phyloP scores from a whole-genome alignment of 805 yeast genomes.

The Nematodospora valgi region DNA sequence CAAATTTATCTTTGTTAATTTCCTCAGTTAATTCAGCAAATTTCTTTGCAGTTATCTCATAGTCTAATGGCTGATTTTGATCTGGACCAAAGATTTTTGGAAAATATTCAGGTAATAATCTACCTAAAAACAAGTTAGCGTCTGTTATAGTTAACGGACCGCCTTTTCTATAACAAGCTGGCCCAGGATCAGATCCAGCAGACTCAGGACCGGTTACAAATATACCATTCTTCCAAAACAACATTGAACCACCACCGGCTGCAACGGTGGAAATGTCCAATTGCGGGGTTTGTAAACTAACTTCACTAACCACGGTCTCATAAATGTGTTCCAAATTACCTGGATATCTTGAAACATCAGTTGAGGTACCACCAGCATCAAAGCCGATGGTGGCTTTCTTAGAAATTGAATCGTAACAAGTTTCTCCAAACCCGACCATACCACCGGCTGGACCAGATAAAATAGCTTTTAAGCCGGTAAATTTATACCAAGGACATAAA shows the following conservation, averaged over 20 bases:
- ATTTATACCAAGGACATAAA: conserved; percentile 74
- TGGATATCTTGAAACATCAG: conserved; percentile 42
- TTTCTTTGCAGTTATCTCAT: conserved; percentile 44
- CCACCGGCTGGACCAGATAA: conserved; percentile 98
- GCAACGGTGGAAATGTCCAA: conserved; percentile 44
- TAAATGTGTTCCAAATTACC: conserved; percentile 41
- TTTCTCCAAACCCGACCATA: conserved; percentile 86
- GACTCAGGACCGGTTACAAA: conserved; percentile 40
- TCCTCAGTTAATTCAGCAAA: conserved; percentile 45
- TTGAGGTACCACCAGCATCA: conserved; percentile 46
- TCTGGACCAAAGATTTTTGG: conserved; percentile 39
- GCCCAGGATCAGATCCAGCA: conserved; percentile 41
- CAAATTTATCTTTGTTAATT: conserved; percentile 38
- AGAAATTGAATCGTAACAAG: conserved; percentile 53
- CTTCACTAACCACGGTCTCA: conserved; percentile 44
- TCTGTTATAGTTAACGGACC: conserved; percentile 40
- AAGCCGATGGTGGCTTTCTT: conserved; percentile 35
- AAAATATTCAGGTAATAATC: conserved; percentile 33
- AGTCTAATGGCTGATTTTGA: conserved; percentile 31
- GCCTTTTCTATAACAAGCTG: conserved; percentile 38
- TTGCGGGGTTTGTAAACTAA: conserved; percentile 43
- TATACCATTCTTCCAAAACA: conserved; percentile 36
- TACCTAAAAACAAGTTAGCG: conserved; percentile 34
- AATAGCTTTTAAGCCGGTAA: conserved; percentile 85
- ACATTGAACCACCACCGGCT: conserved; percentile 45